Percentiles rank a stretch among this genome's conserved stretches.
These are phyloP conservation scores for Plasmodium sp. DNA, from an alignment of 169 alveolate genomes.

Conservation along the genomic window DNA sequence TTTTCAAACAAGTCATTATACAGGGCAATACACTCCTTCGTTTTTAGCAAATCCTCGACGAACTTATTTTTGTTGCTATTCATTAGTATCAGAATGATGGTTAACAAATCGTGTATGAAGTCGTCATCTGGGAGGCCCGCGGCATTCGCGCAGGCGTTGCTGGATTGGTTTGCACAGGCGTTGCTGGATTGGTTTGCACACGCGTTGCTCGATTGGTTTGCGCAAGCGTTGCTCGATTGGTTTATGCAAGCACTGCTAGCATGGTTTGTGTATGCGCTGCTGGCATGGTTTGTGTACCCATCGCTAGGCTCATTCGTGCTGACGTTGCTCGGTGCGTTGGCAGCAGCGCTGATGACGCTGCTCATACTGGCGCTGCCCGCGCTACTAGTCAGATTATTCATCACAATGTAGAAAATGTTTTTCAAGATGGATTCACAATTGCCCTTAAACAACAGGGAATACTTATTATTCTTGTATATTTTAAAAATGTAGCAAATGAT, in stretches of 20 bases:
- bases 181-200: not conserved
- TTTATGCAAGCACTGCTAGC: too few relatives aligned
- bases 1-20: slow-evolving; percentile 53
- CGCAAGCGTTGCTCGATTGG: not conserved
- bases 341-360: not conserved
- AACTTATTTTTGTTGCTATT: slow-evolving; percentile 58
- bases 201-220: not conserved
- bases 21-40: slow-evolving; percentile 19
- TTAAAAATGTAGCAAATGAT: slow-evolving; percentile 71
- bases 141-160: not conserved
- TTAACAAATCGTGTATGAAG: slow-evolving; percentile 42
- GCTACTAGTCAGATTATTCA: slow-evolving; percentile 12
- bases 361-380: not conserved
- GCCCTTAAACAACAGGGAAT: slow-evolving; percentile 51
- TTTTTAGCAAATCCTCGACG: slow-evolving; percentile 45
- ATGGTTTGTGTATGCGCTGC: too few relatives aligned
- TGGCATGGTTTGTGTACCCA: too few relatives aligned
- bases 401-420: slow-evolving; percentile 28
- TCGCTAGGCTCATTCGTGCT: not conserved
- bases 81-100: slow-evolving; percentile 33
- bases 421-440: slow-evolving; percentile 58
- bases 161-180: not conserved
- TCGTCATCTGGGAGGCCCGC: slow-evolving; percentile 9
- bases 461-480: slow-evolving; percentile 65
- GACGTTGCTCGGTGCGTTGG: not conserved